Percentiles rank a stretch among this genome's conserved stretches.
Evolutionary conservation across 805 yeast species (phyloP).

Genomic region (Dipodascopsis uninucleata): DNA sequence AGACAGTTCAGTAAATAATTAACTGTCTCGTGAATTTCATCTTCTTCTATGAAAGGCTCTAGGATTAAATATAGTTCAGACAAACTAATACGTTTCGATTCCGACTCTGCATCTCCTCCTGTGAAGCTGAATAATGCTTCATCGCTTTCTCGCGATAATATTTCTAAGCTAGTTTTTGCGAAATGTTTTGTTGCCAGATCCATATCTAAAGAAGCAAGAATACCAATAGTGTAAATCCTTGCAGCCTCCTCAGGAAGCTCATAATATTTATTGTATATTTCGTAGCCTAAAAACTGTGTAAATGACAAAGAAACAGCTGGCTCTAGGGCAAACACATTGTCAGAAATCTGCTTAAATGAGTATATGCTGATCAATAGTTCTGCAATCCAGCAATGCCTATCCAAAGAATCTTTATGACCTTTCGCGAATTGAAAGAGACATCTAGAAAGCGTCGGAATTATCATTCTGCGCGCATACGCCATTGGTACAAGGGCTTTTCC

Average conservation of each 20-base stretch:
- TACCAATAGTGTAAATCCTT: conserved; percentile 6
- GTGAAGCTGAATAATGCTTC: conserved; percentile 49
- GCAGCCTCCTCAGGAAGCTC: not conserved
- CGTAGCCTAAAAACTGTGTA: not conserved
- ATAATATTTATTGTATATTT: not conserved
- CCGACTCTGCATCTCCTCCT: conserved; percentile 62
- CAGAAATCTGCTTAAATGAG: conserved; percentile 51
- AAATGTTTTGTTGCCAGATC: not conserved
- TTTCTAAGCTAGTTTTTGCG: conserved; percentile 40
- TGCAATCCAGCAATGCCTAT: conserved; percentile 48
- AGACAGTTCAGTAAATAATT: conserved; percentile 39
- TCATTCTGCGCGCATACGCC: conserved; percentile 56
- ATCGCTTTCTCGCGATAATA: too few relatives aligned
- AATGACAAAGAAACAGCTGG: conserved; percentile 40
- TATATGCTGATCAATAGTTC: conserved; percentile 46
- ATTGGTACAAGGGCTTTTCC: conserved; percentile 31
- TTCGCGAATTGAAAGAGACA: conserved; percentile 37
- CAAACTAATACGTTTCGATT: conserved; percentile 58
- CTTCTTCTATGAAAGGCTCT: conserved; percentile 35
- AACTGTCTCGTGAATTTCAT: conserved; percentile 33
- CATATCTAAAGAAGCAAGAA: conserved; percentile 2
- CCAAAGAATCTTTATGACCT: conserved; percentile 2
- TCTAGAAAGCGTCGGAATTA: conserved; percentile 58
- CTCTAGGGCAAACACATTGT: conserved; percentile 59
- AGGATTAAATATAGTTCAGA: conserved; percentile 50